Conservation (phyloP, 2,329 filamentous ascomycete genomes). For the Albophoma yamanashiensis region DNA sequence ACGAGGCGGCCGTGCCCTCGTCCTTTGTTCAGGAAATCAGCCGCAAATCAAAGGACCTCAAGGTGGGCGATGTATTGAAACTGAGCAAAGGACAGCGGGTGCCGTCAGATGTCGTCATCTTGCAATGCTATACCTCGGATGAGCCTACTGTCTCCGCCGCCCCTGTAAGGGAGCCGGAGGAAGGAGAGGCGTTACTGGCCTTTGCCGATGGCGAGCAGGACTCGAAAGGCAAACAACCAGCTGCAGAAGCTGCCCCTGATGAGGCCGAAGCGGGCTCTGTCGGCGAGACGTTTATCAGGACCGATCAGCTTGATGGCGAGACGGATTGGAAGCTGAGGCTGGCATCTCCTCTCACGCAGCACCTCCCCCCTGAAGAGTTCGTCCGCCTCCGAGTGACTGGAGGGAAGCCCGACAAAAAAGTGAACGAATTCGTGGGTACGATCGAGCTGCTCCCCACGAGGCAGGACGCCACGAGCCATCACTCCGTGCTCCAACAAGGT, state of each 20-base stretch:
- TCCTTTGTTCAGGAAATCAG: slow-evolving; percentile 53
- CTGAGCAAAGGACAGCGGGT: slow-evolving; percentile 86
- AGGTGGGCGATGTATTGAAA: slow-evolving; percentile 92
- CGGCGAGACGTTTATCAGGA: slow-evolving; percentile 93
- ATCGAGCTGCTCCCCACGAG: slow-evolving; percentile 58
- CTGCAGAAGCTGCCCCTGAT: slow-evolving; percentile 12
- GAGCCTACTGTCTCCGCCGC: slow-evolving; percentile 15
- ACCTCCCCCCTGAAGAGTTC: slow-evolving; percentile 62
- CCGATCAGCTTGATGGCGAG: slow-evolving; percentile 93
- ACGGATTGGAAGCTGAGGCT: slow-evolving; percentile 97
- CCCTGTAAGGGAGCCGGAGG: slow-evolving; percentile 17
- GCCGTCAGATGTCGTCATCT: slow-evolving; percentile 84
- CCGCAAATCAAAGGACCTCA: slow-evolving; percentile 79
- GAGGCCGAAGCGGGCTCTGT: slow-evolving; percentile 31
- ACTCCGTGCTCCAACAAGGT: slow-evolving; percentile 20
- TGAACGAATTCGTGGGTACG: slow-evolving; percentile 92
- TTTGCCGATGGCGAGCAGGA: slow-evolving; percentile 25
- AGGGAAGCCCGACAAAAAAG: slow-evolving; percentile 83
- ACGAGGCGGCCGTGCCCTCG: slow-evolving; percentile 27
- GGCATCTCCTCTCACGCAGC: slow-evolving; percentile 77
- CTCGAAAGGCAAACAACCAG: slow-evolving; percentile 24
- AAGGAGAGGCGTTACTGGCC: slow-evolving; percentile 30
- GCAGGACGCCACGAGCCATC: slow-evolving; percentile 34
- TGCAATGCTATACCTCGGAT: slow-evolving; percentile 68
- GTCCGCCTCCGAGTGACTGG: slow-evolving; percentile 62